Evolutionary conservation across 495 filamentous ascomycete species (phyloP).

Genomic region (Acidomyces sp.): DNA sequence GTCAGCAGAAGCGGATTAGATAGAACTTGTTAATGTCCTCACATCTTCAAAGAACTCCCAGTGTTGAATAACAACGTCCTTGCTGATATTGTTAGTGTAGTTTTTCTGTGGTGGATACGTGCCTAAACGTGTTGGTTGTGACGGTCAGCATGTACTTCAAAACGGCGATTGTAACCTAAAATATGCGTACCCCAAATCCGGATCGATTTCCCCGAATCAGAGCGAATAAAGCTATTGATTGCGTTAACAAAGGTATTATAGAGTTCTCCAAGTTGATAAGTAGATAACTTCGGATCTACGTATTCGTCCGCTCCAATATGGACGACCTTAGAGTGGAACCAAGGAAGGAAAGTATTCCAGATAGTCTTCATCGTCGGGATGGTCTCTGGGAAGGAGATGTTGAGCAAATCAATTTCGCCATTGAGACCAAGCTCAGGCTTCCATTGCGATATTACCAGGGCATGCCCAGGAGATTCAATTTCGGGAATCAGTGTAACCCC

Average conservation of each 20-base stretch:
- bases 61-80: constrained; percentile 34
- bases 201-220: constrained; percentile 31
- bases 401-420: constrained; percentile 34
- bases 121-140: too few species aligned
- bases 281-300: constrained; percentile 19
- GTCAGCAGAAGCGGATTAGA: background rate
- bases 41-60: constrained; percentile 38
- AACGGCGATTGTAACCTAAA: too few species aligned
- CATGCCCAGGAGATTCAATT: constrained; percentile 41
- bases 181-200: constrained; percentile 47
- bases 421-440: constrained; percentile 37
- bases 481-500: constrained; percentile 41
- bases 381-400: constrained; percentile 39
- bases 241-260: constrained; percentile 40
- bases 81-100: constrained; percentile 32
- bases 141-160: too few species aligned
- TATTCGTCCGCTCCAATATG: constrained; percentile 45
- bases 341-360: constrained; percentile 38
- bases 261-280: constrained; percentile 18
- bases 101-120: constrained; percentile 33
- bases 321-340: constrained; percentile 42
- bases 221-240: constrained; percentile 32
- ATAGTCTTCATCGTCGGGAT: constrained; percentile 40
- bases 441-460: constrained; percentile 40
- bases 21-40: too few species aligned